Conservation (phyloP, 257 asterid genomes). For the Eustoma russellianum region DNA sequence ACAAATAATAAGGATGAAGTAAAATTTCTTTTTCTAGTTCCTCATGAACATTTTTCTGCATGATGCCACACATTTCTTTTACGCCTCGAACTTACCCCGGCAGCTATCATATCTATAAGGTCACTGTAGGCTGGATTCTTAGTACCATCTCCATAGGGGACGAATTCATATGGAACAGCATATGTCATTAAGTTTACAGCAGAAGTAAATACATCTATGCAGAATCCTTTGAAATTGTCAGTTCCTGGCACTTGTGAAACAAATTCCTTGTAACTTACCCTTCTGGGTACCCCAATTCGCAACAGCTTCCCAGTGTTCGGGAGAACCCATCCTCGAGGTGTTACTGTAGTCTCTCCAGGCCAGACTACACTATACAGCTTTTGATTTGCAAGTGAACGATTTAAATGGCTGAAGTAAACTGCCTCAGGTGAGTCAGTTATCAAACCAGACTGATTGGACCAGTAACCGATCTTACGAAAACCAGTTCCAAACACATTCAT, state of each 20-base stretch:
- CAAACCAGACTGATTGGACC: conserved; percentile 80
- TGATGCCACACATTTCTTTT: not conserved
- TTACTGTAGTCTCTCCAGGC: conserved; percentile 69
- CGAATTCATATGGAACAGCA: conserved; percentile 74
- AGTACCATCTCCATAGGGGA: conserved; percentile 72
- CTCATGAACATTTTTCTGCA: not conserved
- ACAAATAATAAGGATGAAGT: conserved; percentile 6
- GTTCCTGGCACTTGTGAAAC: conserved; percentile 63
- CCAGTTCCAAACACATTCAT: conserved; percentile 78
- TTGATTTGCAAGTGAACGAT: conserved; percentile 45
- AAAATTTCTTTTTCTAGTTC: not conserved
- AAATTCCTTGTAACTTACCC: conserved; percentile 66
- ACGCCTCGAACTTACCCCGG: conserved; percentile 53
- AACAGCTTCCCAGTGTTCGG: conserved; percentile 73
- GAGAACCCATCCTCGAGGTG: conserved; percentile 97
- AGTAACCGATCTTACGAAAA: conserved; percentile 62
- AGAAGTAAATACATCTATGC: conserved; percentile 81
- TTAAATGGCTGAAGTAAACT: conserved; percentile 32
- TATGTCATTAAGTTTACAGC: conserved; percentile 79
- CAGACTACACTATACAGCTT: conserved; percentile 55
- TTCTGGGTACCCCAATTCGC: conserved; percentile 74
- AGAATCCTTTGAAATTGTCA: conserved; percentile 64
- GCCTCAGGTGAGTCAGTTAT: conserved; percentile 61
- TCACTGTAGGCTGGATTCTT: conserved; percentile 62
- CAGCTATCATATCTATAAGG: conserved; percentile 46